Evolutionary conservation across 805 yeast species (phyloP), one percentile per base, ranked within the genome.

Genomic region (Saccharomycopsis sp.): DNA sequence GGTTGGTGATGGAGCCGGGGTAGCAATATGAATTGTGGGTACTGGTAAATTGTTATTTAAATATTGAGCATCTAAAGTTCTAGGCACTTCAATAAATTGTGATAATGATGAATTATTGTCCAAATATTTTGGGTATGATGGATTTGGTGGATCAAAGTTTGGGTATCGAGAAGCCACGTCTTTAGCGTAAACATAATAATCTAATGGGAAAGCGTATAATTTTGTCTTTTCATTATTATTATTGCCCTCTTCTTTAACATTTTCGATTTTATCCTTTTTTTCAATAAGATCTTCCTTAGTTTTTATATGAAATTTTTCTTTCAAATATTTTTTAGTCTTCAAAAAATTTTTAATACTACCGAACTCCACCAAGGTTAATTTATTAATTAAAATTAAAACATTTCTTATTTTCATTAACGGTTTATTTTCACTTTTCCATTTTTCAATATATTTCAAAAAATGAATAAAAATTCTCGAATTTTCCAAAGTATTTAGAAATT

Each of bases 1-100:
- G 0, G 82, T 78, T 1, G 95, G 95, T 0, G 94, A 83, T 3
- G 95, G 92, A 1, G 81, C 82, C 0, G 95, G 95, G 0, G 95
- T 85, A 0, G 95, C 88, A 9, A 86, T 69, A 55, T 82, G 88
- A 4, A 79, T 62, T 0, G 71, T 60, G 31, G 74, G 77, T 0
- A 70, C 61, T 1, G 79, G 79, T 18, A 72, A 55, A 28, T 66
- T 62, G 10, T 66, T 59, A 36, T 66, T 62, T 3, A 65, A 50
- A 4, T 67, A 58, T 41, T 68, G 72, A 3, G 64, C 47, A 50
- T 65, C 65, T 44, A 64, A 57, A 1, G 83, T 72, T 40, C 76
- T 63, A 2, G 82, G 79, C 25, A 67, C 68, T 37, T 70, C 79
- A 37, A 78, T 64, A 48, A 68, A 71, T 46, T 76, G 81, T 0